Percentiles rank a stretch among this genome's conserved stretches.
phyloP scores from a whole-genome alignment of 257 asterid species.

The Prunella vulgaris region DNA sequence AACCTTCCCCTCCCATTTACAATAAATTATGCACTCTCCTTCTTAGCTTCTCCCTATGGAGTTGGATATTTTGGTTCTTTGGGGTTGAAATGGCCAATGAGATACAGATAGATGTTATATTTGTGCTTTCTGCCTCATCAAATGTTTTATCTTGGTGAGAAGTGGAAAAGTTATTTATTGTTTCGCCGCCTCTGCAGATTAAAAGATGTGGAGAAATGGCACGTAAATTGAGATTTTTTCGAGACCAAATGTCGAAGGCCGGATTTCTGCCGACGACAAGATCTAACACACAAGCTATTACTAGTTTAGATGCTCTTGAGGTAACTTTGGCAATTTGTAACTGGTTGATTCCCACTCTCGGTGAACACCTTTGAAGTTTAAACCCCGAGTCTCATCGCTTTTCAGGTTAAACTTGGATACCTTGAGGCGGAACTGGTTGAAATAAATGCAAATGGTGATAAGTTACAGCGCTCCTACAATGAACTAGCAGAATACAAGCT shows the following conservation, averaged over 20 bases:
- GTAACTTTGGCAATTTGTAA: constrained; percentile 34
- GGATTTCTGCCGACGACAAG: constrained; percentile 57
- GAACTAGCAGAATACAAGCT: constrained; percentile 82
- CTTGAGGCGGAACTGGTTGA: constrained; percentile 83
- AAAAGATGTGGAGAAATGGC: constrained; percentile 99
- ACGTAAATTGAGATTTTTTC: constrained; percentile 83
- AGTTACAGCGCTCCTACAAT: constrained; percentile 75
- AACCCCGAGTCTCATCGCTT: constrained; percentile 17
- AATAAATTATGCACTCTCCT: neutral
- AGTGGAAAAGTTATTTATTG: constrained; percentile 12
- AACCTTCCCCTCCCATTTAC: neutral
- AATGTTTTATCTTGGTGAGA: neutral
- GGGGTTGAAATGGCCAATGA: neutral
- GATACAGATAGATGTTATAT: constrained; percentile 1
- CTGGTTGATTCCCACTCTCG: constrained; percentile 3
- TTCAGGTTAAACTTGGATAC: constrained; percentile 54
- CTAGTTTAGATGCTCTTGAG: constrained; percentile 83
- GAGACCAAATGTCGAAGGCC: constrained; percentile 84
- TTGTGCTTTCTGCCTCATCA: constrained; percentile 13
- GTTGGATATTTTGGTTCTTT: neutral
- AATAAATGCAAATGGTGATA: constrained; percentile 74
- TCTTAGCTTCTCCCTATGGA: constrained; percentile 5
- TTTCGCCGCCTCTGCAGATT: constrained; percentile 42
- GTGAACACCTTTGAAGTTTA: constrained; percentile 8
- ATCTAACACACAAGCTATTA: constrained; percentile 36